These are phyloP conservation scores for Phytophthora rubi DNA, from an alignment of 352 stramenopile species.

Conservation along the genomic window DNA sequence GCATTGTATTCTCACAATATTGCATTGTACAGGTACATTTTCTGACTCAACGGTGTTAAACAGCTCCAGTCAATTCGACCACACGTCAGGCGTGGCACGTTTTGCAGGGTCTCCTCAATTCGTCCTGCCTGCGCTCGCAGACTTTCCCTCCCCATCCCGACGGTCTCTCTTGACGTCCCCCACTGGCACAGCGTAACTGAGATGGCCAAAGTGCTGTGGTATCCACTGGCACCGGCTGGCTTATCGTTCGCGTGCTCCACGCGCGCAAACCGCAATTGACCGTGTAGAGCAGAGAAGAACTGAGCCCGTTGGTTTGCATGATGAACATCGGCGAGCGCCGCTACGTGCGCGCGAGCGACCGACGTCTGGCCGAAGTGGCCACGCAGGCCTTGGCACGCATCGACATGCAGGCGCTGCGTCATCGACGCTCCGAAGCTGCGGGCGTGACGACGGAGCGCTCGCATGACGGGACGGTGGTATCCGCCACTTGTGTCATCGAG, in stretches of 20 bases:
- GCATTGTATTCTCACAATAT: no score
- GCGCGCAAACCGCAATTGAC: constrained; percentile 20
- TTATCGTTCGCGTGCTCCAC: constrained; percentile 9
- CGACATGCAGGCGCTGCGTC: constrained; percentile 33
- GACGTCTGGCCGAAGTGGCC: constrained; percentile 46
- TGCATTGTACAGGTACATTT: no score
- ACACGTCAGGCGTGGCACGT: neutral
- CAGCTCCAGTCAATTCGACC: neutral
- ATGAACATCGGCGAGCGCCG: constrained; percentile 34
- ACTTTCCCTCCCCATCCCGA: constrained; percentile 37
- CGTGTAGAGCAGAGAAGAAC: constrained; percentile 8
- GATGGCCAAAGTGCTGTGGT: neutral
- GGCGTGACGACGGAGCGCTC: constrained; percentile 36
- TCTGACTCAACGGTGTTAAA: neutral
- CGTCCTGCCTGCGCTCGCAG: constrained; percentile 13
- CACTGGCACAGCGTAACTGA: neutral
- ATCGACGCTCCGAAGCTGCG: constrained; percentile 26
- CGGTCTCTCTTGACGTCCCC: constrained; percentile 30
- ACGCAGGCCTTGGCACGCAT: constrained; percentile 32
- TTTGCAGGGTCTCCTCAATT: constrained; percentile 13
- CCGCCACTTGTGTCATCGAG: constrained; percentile 38
- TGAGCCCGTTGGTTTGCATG: constrained; percentile 4
- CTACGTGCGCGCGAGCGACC: constrained; percentile 55
- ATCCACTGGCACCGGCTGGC: neutral
- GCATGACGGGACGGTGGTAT: constrained; percentile 39